Evolutionary conservation across 2,329 filamentous ascomycete species (phyloP).

Genomic region (Didymella lethalis): DNA sequence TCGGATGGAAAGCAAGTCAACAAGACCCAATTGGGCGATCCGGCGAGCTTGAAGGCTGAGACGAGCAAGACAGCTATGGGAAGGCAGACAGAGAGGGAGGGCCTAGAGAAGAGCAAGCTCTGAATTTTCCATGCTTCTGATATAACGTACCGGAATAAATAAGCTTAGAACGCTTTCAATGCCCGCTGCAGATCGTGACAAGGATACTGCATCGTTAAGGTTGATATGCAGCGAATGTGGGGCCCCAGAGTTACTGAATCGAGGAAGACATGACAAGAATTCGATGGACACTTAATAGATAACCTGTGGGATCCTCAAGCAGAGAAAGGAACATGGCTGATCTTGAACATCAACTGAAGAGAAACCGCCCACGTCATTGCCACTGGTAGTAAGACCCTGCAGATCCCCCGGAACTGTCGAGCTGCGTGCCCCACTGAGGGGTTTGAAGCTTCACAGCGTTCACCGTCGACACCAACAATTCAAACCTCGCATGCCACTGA

Average conservation of each 20-base stretch:
- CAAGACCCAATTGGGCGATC: slow-evolving; percentile 41
- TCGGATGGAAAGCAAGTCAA: slow-evolving; percentile 31
- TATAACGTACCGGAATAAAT: background rate
- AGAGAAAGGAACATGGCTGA: background rate
- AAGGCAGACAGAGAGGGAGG: slow-evolving; percentile 32
- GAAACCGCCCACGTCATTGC: background rate
- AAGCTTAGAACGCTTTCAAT: background rate
- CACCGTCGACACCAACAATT: slow-evolving; percentile 3
- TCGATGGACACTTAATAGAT: background rate
- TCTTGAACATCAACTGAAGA: background rate
- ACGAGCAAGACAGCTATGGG: slow-evolving; percentile 31
- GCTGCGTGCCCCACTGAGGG: slow-evolving; percentile 22
- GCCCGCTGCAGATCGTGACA: background rate
- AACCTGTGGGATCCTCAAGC: background rate
- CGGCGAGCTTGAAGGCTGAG: slow-evolving; percentile 42
- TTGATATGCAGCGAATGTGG: slow-evolving; percentile 15
- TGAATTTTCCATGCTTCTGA: slow-evolving; percentile 1
- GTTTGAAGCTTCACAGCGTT: slow-evolving; percentile 11
- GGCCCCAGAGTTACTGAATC: slow-evolving; percentile 9
- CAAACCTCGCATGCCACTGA: background rate
- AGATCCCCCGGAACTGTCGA: slow-evolving; percentile 10
- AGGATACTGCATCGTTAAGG: background rate
- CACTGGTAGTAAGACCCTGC: slow-evolving; percentile 15
- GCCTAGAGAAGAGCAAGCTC: slow-evolving; percentile 32
- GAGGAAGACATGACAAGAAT: background rate